A percentile compares a stretch with the other conserved stretches of the same genome.
phyloP scores from a whole-genome alignment of 2,329 filamentous ascomycete species.

The Calonectria multiphialidica region DNA sequence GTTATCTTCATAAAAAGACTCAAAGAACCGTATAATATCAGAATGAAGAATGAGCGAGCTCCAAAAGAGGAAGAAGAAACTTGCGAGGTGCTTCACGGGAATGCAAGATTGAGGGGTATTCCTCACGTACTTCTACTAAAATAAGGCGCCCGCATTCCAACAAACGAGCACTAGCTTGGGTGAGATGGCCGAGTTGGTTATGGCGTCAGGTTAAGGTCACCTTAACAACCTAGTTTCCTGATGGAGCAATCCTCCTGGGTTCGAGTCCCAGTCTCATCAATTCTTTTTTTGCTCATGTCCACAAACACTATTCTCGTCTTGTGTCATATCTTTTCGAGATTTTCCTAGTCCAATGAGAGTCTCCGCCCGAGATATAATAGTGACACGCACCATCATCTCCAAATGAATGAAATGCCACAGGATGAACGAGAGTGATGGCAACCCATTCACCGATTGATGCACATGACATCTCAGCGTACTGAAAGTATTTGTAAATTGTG shows the following conservation, averaged over 20 bases:
- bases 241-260: constrained; percentile 46
- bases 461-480: background rate
- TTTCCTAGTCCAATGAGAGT: too few relatives aligned
- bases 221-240: constrained; percentile 41
- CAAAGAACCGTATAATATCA: too few relatives aligned
- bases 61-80: too few relatives aligned
- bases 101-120: too few relatives aligned
- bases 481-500: background rate
- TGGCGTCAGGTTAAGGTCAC: constrained; percentile 45
- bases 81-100: too few relatives aligned
- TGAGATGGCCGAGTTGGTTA: constrained; percentile 47
- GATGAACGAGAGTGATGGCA: too few relatives aligned
- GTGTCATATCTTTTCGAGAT: background rate
- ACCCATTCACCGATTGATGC: background rate
- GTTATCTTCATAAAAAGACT: too few relatives aligned
- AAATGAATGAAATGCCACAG: too few relatives aligned
- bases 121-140: background rate
- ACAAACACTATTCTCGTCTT: background rate
- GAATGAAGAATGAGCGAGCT: too few relatives aligned
- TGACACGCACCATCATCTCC: too few relatives aligned
- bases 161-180: constrained; percentile 21
- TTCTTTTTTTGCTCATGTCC: constrained; percentile 20
- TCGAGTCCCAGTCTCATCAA: constrained; percentile 47
- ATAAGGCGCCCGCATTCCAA: background rate
- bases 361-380: too few relatives aligned